These are phyloP conservation scores for Pythium phragmiticola DNA, from an alignment of 352 stramenopile genomes.

Conservation along the genomic window DNA sequence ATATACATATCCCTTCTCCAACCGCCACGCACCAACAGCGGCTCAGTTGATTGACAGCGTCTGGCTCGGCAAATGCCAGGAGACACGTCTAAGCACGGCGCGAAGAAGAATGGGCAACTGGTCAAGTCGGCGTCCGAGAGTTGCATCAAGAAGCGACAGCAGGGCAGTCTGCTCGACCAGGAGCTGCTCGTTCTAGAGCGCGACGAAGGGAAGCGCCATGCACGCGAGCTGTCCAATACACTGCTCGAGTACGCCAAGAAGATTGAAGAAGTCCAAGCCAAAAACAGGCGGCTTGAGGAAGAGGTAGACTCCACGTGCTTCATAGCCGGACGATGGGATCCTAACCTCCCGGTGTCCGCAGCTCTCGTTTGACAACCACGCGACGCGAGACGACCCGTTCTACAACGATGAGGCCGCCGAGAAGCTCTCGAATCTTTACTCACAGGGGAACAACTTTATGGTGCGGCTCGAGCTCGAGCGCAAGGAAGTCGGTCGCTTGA, in stretches of 20 bases:
- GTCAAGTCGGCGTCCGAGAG: constrained; percentile 30
- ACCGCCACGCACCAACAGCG: background rate
- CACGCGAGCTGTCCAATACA: constrained; percentile 57
- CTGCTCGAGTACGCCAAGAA: constrained; percentile 76
- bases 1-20: constrained; percentile 1
- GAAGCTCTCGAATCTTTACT: constrained; percentile 74
- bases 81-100: constrained; percentile 16
- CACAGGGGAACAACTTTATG: constrained; percentile 84
- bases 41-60: background rate
- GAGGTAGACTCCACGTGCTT: constrained; percentile 38
- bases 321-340: background rate
- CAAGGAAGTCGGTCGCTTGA: constrained; percentile 67
- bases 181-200: constrained; percentile 66
- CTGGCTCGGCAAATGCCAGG: background rate
- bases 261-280: constrained; percentile 71
- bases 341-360: constrained; percentile 17
- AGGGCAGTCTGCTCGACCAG: constrained; percentile 61
- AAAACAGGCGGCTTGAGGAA: constrained; percentile 74
- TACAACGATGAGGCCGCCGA: constrained; percentile 73
- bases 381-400: constrained; percentile 66
- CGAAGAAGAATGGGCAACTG: constrained; percentile 14
- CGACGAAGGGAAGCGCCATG: constrained; percentile 73
- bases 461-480: constrained; percentile 72
- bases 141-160: constrained; percentile 41
- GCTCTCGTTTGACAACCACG: constrained; percentile 76